These are phyloP conservation scores for Breviolum minutum DNA, from an alignment of 73 alveolate genomes.

Conservation along the genomic window DNA sequence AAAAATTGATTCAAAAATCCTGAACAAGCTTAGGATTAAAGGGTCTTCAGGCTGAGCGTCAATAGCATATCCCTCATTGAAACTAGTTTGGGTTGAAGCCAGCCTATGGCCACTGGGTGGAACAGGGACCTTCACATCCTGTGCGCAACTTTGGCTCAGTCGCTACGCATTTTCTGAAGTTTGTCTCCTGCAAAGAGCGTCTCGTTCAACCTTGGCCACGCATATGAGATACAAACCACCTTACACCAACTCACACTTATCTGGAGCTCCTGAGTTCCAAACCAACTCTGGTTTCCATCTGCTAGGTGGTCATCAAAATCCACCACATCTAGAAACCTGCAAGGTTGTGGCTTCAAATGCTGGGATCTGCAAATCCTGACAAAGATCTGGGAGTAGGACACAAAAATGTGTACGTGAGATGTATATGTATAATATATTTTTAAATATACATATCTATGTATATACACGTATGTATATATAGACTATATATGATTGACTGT, in stretches of 20 bases:
- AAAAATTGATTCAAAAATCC: too few relatives aligned
- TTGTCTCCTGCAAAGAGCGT: constrained; percentile 63
- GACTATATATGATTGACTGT: too few relatives aligned
- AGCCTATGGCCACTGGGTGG: not conserved
- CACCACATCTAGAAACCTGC: constrained; percentile 88
- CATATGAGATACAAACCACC: not conserved
- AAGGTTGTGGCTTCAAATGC: not conserved
- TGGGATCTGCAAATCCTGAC: too few relatives aligned
- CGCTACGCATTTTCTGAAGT: constrained; percentile 38
- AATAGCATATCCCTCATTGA: not conserved
- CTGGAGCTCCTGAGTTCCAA: not conserved
- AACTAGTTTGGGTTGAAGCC: not conserved
- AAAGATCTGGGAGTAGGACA: not conserved
- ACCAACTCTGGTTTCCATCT: constrained; percentile 88
- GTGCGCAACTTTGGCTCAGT: constrained; percentile 57
- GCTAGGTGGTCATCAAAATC: constrained; percentile 91
- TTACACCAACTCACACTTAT: not conserved
- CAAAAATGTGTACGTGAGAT: not conserved
- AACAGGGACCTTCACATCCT: too few relatives aligned
- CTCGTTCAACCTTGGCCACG: constrained; percentile 51
- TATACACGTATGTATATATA: too few relatives aligned
- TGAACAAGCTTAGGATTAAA: too few relatives aligned
- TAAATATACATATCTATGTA: too few relatives aligned
- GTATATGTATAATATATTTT: not conserved
- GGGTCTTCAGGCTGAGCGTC: too few relatives aligned